phyloP scores from a whole-genome alignment of 2,329 filamentous ascomycete genomes.

The Penicillium sp. region DNA sequence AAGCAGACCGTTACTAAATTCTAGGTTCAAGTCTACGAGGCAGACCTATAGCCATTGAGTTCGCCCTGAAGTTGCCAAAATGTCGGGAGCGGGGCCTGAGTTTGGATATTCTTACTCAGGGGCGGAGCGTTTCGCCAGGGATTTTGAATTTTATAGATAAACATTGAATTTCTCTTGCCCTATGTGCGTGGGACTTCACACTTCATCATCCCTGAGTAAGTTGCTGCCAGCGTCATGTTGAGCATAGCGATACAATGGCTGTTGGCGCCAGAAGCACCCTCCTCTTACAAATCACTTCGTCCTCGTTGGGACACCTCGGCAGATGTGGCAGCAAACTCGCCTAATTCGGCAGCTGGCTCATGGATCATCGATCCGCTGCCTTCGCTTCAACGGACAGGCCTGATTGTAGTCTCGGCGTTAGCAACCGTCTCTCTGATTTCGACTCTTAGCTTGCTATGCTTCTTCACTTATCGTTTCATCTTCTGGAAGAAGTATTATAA shows the following conservation, averaged over 20 bases:
- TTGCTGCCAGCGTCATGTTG: not conserved
- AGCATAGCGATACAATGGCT: constrained; percentile 7
- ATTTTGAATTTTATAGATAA: not conserved
- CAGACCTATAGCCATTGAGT: not conserved
- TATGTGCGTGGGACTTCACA: not conserved
- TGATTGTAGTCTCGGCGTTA: constrained; percentile 19
- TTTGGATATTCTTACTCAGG: not conserved
- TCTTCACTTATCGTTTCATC: constrained; percentile 27
- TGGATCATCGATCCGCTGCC: constrained; percentile 25
- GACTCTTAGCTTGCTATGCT: constrained; percentile 21
- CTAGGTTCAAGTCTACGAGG: not conserved
- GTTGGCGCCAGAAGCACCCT: not conserved
- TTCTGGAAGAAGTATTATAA: constrained; percentile 28
- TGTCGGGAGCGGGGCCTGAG: not conserved
- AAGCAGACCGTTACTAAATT: not conserved
- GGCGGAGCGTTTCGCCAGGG: not conserved
- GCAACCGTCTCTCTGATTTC: constrained; percentile 20
- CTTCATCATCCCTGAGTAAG: not conserved
- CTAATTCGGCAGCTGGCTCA: constrained; percentile 20
- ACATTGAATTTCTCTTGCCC: not conserved
- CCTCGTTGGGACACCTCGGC: constrained; percentile 16
- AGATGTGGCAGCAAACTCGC: constrained; percentile 24
- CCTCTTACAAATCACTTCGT: constrained; percentile 2
- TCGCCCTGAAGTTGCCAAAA: not conserved
- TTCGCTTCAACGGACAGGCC: constrained; percentile 18